Evolutionary conservation across 2,329 filamentous ascomycete species (phyloP).

Genomic region (Fusarium sp.): DNA sequence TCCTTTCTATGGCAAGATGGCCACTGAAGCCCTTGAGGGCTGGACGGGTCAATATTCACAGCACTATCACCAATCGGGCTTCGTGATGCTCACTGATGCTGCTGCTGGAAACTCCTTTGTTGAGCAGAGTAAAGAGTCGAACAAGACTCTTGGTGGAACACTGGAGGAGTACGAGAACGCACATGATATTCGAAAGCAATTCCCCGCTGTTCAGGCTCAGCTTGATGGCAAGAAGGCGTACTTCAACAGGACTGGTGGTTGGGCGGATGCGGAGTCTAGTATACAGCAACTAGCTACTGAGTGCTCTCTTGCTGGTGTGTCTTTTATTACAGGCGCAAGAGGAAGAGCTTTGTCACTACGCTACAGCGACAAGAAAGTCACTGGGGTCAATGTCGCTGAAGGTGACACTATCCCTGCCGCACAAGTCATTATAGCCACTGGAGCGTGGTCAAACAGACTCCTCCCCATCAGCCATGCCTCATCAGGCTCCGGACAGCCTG

Average conservation of each 20-base stretch:
- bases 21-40: slow-evolving; percentile 44
- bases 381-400: slow-evolving; percentile 38
- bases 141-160: slow-evolving; percentile 20
- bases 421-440: slow-evolving; percentile 70
- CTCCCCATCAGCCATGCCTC: slow-evolving; percentile 69
- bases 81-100: slow-evolving; percentile 42
- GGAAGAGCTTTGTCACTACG: slow-evolving; percentile 41
- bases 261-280: slow-evolving; percentile 44
- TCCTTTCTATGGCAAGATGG: slow-evolving; percentile 67
- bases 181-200: slow-evolving; percentile 13
- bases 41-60: slow-evolving; percentile 41
- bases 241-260: slow-evolving; percentile 44
- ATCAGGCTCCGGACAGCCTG: slow-evolving; percentile 69
- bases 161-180: slow-evolving; percentile 41
- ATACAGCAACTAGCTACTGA: slow-evolving; percentile 38
- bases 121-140: slow-evolving; percentile 24
- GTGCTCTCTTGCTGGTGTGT: slow-evolving; percentile 43
- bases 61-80: slow-evolving; percentile 45
- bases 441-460: slow-evolving; percentile 67
- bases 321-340: slow-evolving; percentile 43
- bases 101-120: slow-evolving; percentile 33
- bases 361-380: slow-evolving; percentile 22
- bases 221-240: slow-evolving; percentile 40
- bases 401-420: slow-evolving; percentile 60
- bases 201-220: slow-evolving; percentile 30